phyloP scores from a whole-genome alignment of 352 stramenopile species.

The Globisporangium abappressorium region DNA sequence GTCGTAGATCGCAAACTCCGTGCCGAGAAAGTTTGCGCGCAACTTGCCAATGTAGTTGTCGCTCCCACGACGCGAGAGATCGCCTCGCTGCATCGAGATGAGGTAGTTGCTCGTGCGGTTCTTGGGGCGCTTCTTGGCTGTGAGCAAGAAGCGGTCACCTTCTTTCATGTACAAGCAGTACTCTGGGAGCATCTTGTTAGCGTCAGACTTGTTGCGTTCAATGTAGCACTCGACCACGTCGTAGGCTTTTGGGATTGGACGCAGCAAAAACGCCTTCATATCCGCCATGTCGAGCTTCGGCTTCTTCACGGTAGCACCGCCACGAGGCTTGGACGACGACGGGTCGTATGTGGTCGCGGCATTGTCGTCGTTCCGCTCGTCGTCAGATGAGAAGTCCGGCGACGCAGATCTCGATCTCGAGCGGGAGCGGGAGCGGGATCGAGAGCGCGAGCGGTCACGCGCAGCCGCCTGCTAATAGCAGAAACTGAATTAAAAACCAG shows the following conservation, averaged over 20 bases:
- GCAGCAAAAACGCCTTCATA: conserved; percentile 75
- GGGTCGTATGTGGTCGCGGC: conserved; percentile 63
- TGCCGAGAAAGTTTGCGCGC: conserved; percentile 96
- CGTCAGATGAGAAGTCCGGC: conserved; percentile 58
- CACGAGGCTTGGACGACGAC: conserved; percentile 27
- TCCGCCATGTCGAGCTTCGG: conserved; percentile 81
- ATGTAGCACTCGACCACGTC: conserved; percentile 95
- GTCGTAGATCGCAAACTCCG: conserved; percentile 96
- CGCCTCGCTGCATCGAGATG: conserved; percentile 91
- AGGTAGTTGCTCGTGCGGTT: conserved; percentile 98
- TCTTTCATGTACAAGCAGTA: conserved; percentile 93
- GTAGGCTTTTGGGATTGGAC: conserved; percentile 82
- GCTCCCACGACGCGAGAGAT: conserved; percentile 87
- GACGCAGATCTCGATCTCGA: conserved; percentile 58
- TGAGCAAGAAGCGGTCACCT: conserved; percentile 95
- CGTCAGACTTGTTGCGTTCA: conserved; percentile 87
- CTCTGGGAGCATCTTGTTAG: conserved; percentile 93
- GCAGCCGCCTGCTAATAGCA: conserved; percentile 23
- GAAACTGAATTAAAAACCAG: background rate
- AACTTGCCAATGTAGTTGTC: conserved; percentile 96
- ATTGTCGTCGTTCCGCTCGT: conserved; percentile 58
- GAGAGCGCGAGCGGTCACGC: conserved; percentile 42
- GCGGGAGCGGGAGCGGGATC: conserved; percentile 44
- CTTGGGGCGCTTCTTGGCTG: conserved; percentile 94
- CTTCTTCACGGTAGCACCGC: conserved; percentile 45